Evolutionary conservation across 2,329 filamentous ascomycete species (phyloP).

Genomic region (Lachnellula occidentalis): DNA sequence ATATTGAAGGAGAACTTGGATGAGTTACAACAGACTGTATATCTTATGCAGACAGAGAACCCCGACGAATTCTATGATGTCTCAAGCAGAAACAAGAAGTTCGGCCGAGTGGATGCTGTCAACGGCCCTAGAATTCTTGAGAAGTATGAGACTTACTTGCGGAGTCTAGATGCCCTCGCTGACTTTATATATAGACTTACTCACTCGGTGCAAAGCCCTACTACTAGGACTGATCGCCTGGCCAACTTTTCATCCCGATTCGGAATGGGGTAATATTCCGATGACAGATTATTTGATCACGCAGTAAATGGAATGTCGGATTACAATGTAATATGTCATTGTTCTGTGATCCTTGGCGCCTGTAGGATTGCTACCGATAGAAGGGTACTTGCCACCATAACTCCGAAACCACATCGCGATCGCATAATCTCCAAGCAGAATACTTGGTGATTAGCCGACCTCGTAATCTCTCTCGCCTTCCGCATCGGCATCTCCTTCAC

Average conservation of each 20-base stretch:
- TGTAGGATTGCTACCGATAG: background rate
- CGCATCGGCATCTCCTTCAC: slow-evolving; percentile 39
- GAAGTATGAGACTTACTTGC: slow-evolving; percentile 55
- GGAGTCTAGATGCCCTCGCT: slow-evolving; percentile 1
- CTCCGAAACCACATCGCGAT: slow-evolving; percentile 4
- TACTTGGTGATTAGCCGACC: slow-evolving; percentile 25
- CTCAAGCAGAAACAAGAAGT: slow-evolving; percentile 84
- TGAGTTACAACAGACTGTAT: slow-evolving; percentile 87
- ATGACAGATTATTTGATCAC: background rate
- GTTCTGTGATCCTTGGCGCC: background rate
- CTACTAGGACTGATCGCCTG: slow-evolving; percentile 57
- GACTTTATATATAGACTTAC: slow-evolving; percentile 48
- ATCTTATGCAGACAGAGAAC: slow-evolving; percentile 80
- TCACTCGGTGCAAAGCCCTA: slow-evolving; percentile 52
- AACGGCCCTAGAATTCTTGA: slow-evolving; percentile 87
- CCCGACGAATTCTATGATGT: slow-evolving; percentile 97
- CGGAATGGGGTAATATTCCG: slow-evolving; percentile 47
- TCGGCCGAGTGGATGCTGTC: slow-evolving; percentile 83
- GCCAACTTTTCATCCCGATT: slow-evolving; percentile 71
- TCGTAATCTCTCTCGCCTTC: slow-evolving; percentile 41
- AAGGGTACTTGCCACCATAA: slow-evolving; percentile 5
- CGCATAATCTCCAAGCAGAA: background rate
- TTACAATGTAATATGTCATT: slow-evolving; percentile 6
- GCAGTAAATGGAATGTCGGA: background rate
- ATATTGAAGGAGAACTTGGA: slow-evolving; percentile 86